Base-by-base conservation (phyloP, 805 yeast genomes). In the Priceomyces haplophilus region DNA sequence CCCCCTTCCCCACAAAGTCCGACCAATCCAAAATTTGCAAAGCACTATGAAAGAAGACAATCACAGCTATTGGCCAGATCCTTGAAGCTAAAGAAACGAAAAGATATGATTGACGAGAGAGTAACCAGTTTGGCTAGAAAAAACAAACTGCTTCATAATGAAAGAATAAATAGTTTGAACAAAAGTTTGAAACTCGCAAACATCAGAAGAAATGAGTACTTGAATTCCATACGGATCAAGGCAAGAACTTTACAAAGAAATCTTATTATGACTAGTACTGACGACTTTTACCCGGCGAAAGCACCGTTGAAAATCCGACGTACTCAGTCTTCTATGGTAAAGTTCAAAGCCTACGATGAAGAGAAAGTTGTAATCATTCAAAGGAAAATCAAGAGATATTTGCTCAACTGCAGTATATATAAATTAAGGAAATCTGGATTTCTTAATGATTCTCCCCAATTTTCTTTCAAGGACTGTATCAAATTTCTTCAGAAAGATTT, bases 11-110 rank as follows among this genome's bases (percentile, higher is more conserved):
- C 33, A 7, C 30, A 29, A 5, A 33, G 35, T 12, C 32, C 25
- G 37, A 21, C 23, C 20, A 30, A n/a, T 24, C 36, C 33, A 21
- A 21, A 24, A 11, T 23, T 19, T 7, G 11, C 25, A 23, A 20
- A 20, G 11, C 47, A 39, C 15, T 37, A 37, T n/a, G 33, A 33
- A n/a, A 41, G 51, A 17, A 49, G 43, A 30, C 41, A 37, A 19
- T 29, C 38, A 16, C 31, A 35, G 10, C 19, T 49, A 37, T 35
- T 41, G 11, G 25, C 35, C 12, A 40, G 41, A 31, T 37, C 42
- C 2, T 15, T 31, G 7, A 47, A 45, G 19, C 24, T 49, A 15
- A 41, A 33, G 20, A 36, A 43, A 12, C 24, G 50, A 36, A 34
- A 37, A 10, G 24, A 25, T 12, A 6, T 34, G 17, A 47, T 49